Conservation (phyloP, 257 asterid genomes). For the Thymus quinquecostatus region DNA sequence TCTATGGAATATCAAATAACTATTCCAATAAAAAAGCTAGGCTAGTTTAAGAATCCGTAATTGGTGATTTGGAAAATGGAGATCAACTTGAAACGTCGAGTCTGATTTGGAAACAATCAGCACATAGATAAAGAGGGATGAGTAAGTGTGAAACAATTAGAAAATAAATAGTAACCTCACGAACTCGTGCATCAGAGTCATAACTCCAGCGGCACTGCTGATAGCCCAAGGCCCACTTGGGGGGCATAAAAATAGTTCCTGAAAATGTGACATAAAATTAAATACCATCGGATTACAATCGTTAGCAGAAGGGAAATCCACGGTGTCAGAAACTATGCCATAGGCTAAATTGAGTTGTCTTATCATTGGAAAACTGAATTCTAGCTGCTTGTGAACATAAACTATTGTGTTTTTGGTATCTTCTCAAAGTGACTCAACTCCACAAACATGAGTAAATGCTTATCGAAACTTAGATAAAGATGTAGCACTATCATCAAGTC, state of each 20-base stretch:
- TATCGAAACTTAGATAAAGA: not conserved
- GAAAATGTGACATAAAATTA: slow-evolving; percentile 21
- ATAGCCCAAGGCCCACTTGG: slow-evolving; percentile 93
- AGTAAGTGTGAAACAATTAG: slow-evolving; percentile 16
- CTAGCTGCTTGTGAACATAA: not conserved
- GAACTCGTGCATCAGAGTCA: slow-evolving; percentile 75
- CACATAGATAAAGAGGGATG: slow-evolving; percentile 10
- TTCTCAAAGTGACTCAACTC: not conserved
- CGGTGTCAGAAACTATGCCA: not conserved
- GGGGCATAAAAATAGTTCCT: slow-evolving; percentile 75
- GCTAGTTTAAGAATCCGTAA: not conserved
- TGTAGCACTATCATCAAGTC: not conserved
- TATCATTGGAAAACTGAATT: no score
- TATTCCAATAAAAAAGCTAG: not conserved
- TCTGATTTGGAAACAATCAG: slow-evolving; percentile 18
- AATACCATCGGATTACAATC: slow-evolving; percentile 27
- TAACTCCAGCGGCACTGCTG: slow-evolving; percentile 97
- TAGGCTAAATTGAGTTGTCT: not conserved
- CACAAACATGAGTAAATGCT: not conserved
- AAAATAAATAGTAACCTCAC: slow-evolving; percentile 56
- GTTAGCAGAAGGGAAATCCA: slow-evolving; percentile 12
- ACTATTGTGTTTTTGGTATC: not conserved
- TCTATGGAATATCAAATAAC: not conserved
- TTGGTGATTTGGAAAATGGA: slow-evolving; percentile 6
- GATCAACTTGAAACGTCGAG: not conserved